Conservation (phyloP, 23 red algal genomes). For the Gracilaria domingensis region DNA sequence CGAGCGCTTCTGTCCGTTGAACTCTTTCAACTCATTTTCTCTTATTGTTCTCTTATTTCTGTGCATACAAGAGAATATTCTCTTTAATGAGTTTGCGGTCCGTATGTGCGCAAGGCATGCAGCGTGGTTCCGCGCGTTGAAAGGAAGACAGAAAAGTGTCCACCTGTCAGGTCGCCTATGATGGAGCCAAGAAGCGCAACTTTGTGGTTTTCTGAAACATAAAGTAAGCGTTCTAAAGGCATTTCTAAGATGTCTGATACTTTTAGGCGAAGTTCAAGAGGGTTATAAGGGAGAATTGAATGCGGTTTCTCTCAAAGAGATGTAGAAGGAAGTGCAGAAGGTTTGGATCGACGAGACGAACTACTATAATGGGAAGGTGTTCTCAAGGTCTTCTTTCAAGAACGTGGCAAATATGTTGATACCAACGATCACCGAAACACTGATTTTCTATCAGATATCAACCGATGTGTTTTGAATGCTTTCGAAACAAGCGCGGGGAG, state of each 20-base stretch:
- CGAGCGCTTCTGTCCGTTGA: neutral
- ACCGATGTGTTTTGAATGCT: conserved; percentile 11
- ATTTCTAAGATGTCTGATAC: no score
- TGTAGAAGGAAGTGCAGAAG: no score
- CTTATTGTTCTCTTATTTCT: neutral
- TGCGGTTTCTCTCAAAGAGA: no score
- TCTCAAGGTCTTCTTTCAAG: neutral
- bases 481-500: neutral
- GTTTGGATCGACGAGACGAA: neutral
- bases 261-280: no score
- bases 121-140: neutral
- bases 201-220: no score
- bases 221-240: no score
- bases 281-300: no score
- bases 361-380: conserved; percentile 1
- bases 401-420: neutral
- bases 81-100: neutral
- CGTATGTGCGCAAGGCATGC: neutral
- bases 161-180: neutral
- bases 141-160: neutral
- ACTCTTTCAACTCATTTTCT: neutral
- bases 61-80: neutral
- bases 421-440: no score
- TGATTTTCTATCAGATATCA: neutral
- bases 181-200: no score